Evolutionary conservation across 2,329 filamentous ascomycete species (phyloP), one percentile per base, ranked within the genome.

Genomic region (Curvularia eragrostidis): DNA sequence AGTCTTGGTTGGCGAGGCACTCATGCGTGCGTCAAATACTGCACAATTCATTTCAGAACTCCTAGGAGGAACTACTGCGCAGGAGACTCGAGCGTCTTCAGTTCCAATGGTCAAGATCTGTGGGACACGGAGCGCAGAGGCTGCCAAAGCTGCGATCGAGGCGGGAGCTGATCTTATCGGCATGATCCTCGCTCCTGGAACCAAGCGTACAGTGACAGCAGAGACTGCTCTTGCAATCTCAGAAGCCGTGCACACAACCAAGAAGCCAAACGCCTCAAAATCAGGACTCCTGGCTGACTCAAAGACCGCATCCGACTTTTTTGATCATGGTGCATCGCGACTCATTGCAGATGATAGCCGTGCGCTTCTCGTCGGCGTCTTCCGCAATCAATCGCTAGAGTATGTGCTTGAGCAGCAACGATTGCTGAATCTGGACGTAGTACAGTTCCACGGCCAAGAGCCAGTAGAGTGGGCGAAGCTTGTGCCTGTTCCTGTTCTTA

Each of bases 401-500:
- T 92, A 97, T 67, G 83, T 99, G 6, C 82, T 98, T 49, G 85
- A 88, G 62, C 87, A 94, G 74, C 91, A 96, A 68, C 86, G 86
- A 63, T 82, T 87, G 12, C 87, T 97, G 64, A 83, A 84, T 44
- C 85, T 99, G 42, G 95, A 99, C 73, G 80, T 97, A 52, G 91
- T 99, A 6, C 95, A 99, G 74, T 85, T 99, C 2, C 95, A 99
- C 72, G 96, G 95, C 8, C 85, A 89, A 46, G 96, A 99, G 74
- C 94, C 95, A 2, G 71, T 97, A 3, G 95, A 99, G 75, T 99
- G 94, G 93, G 89, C 93, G 1, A 85, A 80, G 44, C 79, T 90
- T n/a, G 92, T 99, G 48, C 93, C 95, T 1, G 93, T 97, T 0
- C 95, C 95, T 0, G 93, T 99, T 5, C 88, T 99, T 63, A 89